phyloP scores from a whole-genome alignment of 2,329 filamentous ascomycete species.

The Cladosporium austrohemisphaericum region DNA sequence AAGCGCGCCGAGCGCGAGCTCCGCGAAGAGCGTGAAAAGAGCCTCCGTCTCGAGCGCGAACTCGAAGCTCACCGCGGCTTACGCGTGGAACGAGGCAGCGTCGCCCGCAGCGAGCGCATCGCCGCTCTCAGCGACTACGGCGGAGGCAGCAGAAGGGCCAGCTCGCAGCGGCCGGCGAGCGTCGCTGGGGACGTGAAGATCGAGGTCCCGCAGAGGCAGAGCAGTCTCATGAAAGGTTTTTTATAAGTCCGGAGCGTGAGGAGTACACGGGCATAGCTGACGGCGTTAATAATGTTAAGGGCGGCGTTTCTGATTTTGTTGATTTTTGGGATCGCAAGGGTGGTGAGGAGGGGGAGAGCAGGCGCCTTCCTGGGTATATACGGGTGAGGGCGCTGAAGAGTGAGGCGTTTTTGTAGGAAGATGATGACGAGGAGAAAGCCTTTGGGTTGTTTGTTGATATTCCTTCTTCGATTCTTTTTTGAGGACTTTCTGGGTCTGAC shows the following conservation, averaged over 20 bases:
- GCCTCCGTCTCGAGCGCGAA: slow-evolving; percentile 77
- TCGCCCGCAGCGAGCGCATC: slow-evolving; percentile 29
- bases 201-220: slow-evolving; percentile 38
- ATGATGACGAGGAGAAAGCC: no score
- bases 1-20: slow-evolving; percentile 87
- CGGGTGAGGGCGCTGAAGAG: slow-evolving; percentile 10
- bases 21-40: slow-evolving; percentile 81
- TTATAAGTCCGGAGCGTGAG: slow-evolving; percentile 37
- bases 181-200: slow-evolving; percentile 31
- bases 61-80: slow-evolving; percentile 75
- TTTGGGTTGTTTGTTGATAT: no score
- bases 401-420: slow-evolving; percentile 16
- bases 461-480: slow-evolving; percentile 1
- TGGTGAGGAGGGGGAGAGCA: neutral
- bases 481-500: neutral
- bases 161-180: slow-evolving; percentile 38
- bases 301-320: slow-evolving; percentile 13
- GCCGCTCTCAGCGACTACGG: slow-evolving; percentile 43
- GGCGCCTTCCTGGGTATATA: slow-evolving; percentile 4
- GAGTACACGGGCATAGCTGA: slow-evolving; percentile 13
- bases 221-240: slow-evolving; percentile 49
- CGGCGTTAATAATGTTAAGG: slow-evolving; percentile 11
- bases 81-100: slow-evolving; percentile 56
- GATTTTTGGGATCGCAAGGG: slow-evolving; percentile 1
- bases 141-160: slow-evolving; percentile 41